phyloP scores from a whole-genome alignment of 2,329 filamentous ascomycete species.

The Lachnellula occidentalis region DNA sequence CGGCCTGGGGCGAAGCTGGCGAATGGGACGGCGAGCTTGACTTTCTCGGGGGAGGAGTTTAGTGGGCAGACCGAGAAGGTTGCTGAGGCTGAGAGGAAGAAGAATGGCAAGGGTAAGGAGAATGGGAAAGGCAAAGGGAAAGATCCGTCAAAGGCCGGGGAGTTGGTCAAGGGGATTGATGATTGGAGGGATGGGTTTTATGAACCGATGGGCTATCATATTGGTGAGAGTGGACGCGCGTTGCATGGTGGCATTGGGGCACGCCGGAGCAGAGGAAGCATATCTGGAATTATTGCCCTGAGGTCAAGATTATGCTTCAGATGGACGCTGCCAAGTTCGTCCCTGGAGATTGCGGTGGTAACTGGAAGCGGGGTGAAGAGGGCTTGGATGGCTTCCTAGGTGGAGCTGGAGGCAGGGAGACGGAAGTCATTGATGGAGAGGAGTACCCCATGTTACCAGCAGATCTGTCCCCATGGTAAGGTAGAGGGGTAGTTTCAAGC shows the following conservation, averaged over 20 bases:
- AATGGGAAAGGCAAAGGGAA: slow-evolving; percentile 13
- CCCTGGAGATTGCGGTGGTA: slow-evolving; percentile 40
- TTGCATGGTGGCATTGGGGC: slow-evolving; percentile 46
- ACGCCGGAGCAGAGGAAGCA: slow-evolving; percentile 41
- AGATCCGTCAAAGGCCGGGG: slow-evolving; percentile 22
- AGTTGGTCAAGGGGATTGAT: slow-evolving; percentile 38
- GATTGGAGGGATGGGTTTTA: slow-evolving; percentile 49
- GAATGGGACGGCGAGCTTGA: slow-evolving; percentile 44
- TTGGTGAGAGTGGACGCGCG: slow-evolving; percentile 42
- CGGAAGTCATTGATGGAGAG: slow-evolving; percentile 28
- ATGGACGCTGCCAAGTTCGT: slow-evolving; percentile 50
- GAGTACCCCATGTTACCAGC: slow-evolving; percentile 29
- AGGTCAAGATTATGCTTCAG: slow-evolving; percentile 51
- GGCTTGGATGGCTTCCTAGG: slow-evolving; percentile 20
- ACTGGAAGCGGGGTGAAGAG: slow-evolving; percentile 39
- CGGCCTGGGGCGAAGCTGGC: slow-evolving; percentile 44
- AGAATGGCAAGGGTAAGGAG: slow-evolving; percentile 5
- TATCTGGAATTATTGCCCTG: slow-evolving; percentile 53
- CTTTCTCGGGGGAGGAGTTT: slow-evolving; percentile 47
- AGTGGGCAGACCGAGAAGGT: slow-evolving; percentile 32
- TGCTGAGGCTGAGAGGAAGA: slow-evolving; percentile 14
- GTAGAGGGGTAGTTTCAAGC: not conserved
- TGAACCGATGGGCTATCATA: slow-evolving; percentile 55
- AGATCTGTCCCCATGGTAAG: slow-evolving; percentile 27
- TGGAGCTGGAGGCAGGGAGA: slow-evolving; percentile 7